Evolutionary conservation across 306 rosid genomes (phyloP), one percentile per base, ranked within the genome.

Genomic region (Abrus precatorius): DNA sequence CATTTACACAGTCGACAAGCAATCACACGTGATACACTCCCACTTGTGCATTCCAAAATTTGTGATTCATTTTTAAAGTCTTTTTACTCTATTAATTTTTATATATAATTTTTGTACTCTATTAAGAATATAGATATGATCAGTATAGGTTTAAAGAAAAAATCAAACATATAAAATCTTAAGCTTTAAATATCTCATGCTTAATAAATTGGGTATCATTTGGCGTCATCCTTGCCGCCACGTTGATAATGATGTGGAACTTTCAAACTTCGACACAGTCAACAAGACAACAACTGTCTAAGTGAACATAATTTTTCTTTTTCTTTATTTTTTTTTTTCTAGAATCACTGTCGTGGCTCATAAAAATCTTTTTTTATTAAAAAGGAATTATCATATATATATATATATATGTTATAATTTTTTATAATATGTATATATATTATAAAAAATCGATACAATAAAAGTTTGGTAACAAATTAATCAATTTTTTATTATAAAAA

Each of bases 191-290:
- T 54, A 54, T 54, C 14, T 1, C 55, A 50, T 50, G 55, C 27
- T 3, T 50, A 11, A 50, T 13, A 11, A 50, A 9, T 59, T 59
- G 0, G 70, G 30, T 34, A 13, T 5, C 32, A 2, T 38, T 38
- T 38, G 13, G 32, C 2, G 32, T 2, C n/a, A n/a, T 36, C 45
- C 70, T 38, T 64, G 70, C 49, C 45, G 5, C 70, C 55, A 7
- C 11, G 49, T 36, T 63, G 70, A 64, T 64, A 64, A 64, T 64
- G 70, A 64, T 7, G 6, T 64, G 13, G 5, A n/a, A n/a, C 1
- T 64, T 64, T 64, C 7, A 38, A 64, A 64, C 49, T n/a, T 62
- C 7, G 49, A 14, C 70, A 64, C 14, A 3, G 13, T 38, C 70
- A 64, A 7, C 70, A 38, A 64, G 49, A 64, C 6, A 40, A 9